These are phyloP conservation scores for Chlorella sorokiniana DNA, from an alignment of 139 green algal genomes.

Conservation along the genomic window DNA sequence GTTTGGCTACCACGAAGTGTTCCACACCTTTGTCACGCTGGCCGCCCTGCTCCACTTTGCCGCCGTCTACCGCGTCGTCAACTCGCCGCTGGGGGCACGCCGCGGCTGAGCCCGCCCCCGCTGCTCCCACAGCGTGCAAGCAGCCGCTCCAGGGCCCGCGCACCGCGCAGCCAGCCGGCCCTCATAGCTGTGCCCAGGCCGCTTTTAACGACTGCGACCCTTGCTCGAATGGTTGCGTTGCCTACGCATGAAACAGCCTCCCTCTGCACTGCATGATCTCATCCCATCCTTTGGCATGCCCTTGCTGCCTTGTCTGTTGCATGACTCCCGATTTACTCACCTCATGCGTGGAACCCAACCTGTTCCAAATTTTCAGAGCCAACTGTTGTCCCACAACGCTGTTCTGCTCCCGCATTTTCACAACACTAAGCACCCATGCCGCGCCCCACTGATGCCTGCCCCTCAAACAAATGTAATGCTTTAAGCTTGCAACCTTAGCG, in stretches of 20 bases:
- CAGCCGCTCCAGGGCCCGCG: too few species aligned
- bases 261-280: too few species aligned
- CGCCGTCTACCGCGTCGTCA: slow-evolving; percentile 38
- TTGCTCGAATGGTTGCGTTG: too few species aligned
- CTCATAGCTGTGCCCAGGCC: too few species aligned
- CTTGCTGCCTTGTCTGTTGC: too few species aligned
- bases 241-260: too few species aligned
- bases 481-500: not conserved
- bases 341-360: too few species aligned
- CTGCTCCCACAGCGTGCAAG: not conserved
- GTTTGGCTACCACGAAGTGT: slow-evolving; percentile 62
- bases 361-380: too few species aligned
- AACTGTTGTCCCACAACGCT: not conserved
- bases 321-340: too few species aligned
- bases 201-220: too few species aligned
- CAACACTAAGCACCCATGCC: not conserved
- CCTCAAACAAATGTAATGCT: not conserved
- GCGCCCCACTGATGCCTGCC: not conserved
- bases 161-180: too few species aligned
- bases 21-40: slow-evolving; percentile 42
- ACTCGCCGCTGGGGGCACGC: not conserved
- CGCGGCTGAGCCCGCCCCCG: not conserved
- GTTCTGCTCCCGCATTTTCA: not conserved
- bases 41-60: slow-evolving; percentile 43
- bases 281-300: too few species aligned